Percentiles rank a stretch among this genome's conserved stretches.
Conservation (phyloP, 2,329 filamentous ascomycete species). For the Alternaria sp. region DNA sequence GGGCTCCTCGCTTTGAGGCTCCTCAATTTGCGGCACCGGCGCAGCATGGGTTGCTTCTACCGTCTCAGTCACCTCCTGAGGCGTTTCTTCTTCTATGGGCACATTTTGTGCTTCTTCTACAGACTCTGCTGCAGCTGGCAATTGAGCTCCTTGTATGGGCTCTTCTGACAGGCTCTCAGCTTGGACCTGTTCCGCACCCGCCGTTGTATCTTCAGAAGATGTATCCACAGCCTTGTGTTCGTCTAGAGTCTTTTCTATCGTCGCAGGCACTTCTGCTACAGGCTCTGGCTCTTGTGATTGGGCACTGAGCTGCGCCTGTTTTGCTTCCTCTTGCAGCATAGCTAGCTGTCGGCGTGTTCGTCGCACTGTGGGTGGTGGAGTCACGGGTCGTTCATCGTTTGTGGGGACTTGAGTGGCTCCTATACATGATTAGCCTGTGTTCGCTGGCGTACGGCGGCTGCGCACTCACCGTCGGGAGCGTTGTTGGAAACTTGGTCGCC, state of each 20-base stretch:
- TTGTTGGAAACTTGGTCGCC: slow-evolving; percentile 29
- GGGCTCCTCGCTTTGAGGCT: neutral
- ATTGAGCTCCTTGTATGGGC: neutral
- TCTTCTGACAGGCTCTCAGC: slow-evolving; percentile 4
- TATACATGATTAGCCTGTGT: slow-evolving; percentile 29
- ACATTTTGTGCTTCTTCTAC: slow-evolving; percentile 7
- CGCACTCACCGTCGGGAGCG: slow-evolving; percentile 29
- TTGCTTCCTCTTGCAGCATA: slow-evolving; percentile 43
- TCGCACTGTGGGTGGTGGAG: slow-evolving; percentile 40
- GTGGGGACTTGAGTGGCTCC: slow-evolving; percentile 31
- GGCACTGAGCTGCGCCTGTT: slow-evolving; percentile 30
- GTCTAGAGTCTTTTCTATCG: slow-evolving; percentile 14
- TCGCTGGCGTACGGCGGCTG: neutral
- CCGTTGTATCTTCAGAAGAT: slow-evolving; percentile 6
- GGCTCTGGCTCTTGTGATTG: slow-evolving; percentile 19
- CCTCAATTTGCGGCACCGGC: slow-evolving; percentile 7
- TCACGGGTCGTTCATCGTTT: slow-evolving; percentile 33
- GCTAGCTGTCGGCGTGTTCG: slow-evolving; percentile 49
- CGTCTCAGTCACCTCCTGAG: neutral
- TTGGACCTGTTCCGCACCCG: slow-evolving; percentile 6
- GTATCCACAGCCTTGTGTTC: neutral
- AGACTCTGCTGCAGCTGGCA: slow-evolving; percentile 3
- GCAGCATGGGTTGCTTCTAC: slow-evolving; percentile 3
- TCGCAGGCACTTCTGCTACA: slow-evolving; percentile 2
- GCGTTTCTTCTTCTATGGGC: slow-evolving; percentile 1